These are phyloP conservation scores for Xylaria grammica DNA, from an alignment of 495 filamentous ascomycete species.

Conservation along the genomic window DNA sequence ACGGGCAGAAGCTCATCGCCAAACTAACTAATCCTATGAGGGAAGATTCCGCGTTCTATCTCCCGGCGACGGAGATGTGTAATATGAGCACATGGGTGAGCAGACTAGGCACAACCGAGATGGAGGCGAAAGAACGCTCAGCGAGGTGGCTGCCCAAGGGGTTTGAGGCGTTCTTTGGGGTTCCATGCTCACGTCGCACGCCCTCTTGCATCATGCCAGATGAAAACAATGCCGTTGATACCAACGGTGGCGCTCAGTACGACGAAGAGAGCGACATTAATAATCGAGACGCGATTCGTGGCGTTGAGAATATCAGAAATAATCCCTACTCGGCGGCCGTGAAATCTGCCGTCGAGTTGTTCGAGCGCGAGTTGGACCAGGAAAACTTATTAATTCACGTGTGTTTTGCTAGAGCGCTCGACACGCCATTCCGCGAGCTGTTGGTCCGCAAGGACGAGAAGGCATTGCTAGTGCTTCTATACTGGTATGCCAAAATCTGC, in stretches of 20 bases:
- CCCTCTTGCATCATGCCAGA: neutral
- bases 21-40: conserved; percentile 28
- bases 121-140: neutral
- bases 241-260: neutral
- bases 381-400: conserved; percentile 40
- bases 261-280: neutral
- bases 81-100: neutral
- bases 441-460: conserved; percentile 44
- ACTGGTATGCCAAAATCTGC: conserved; percentile 48
- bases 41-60: conserved; percentile 18
- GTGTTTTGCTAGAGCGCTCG: conserved; percentile 42
- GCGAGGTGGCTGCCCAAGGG: neutral
- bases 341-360: conserved; percentile 25
- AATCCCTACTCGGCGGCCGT: conserved; percentile 21
- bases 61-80: conserved; percentile 8
- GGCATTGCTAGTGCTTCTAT: conserved; percentile 47
- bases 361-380: conserved; percentile 33
- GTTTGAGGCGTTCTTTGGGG: conserved; percentile 8
- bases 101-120: neutral
- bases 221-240: neutral
- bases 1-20: conserved; percentile 30
- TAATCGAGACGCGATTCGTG: neutral
- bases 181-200: neutral
- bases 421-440: conserved; percentile 35
- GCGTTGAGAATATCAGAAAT: neutral